Evolutionary conservation across 1,139 yeast species (phyloP), one percentile per base, ranked within the genome.

Genomic region (Hemisphaericaspora subhashii): DNA sequence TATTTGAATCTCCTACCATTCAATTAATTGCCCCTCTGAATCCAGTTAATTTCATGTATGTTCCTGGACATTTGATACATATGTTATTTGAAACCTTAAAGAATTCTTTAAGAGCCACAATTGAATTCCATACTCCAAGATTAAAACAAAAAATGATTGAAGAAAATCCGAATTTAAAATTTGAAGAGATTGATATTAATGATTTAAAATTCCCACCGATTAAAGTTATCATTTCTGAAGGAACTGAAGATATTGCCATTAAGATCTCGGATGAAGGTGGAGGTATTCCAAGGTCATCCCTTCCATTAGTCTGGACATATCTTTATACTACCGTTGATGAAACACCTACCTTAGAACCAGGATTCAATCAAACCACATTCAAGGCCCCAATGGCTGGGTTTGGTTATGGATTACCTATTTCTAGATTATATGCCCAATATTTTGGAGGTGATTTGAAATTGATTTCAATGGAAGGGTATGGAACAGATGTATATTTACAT

Each of bases 301-400:
- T 86, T 17, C 95, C 95, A 1, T 71, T 86, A 46, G 86, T 88
- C 35, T 88, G 96, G 96, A 87, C 96, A 0, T 88, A 88, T 57
- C 74, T 89, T 60, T 88, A 88, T 62, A 88, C 96, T 5, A 86
- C 96, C 0, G 95, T 90, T 37, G 79, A 81, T 52, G 77, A 81
- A 45, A 79, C 86, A 8, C 92, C 92, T 1, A 74, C 71, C 17
- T 64, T 84, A 39, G 90, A 84, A 42, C 75, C 81, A 0, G 85
- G 79, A 42, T 62, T 62, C 44, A 67, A 62, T 44, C 75, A 70
- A 49, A 68, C 77, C 22, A 81, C 82, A 42, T 83, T 82, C 62
- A 80, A 79, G 59, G 95, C 96, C 1, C 97, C 96, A 40, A 84
- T 88, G 87, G 96, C 96, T 35, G 97, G 96, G 0, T 85, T 86